Evolutionary conservation across 2,329 filamentous ascomycete genomes (phyloP).

Genomic region (Aspergillus pseudotamarii): DNA sequence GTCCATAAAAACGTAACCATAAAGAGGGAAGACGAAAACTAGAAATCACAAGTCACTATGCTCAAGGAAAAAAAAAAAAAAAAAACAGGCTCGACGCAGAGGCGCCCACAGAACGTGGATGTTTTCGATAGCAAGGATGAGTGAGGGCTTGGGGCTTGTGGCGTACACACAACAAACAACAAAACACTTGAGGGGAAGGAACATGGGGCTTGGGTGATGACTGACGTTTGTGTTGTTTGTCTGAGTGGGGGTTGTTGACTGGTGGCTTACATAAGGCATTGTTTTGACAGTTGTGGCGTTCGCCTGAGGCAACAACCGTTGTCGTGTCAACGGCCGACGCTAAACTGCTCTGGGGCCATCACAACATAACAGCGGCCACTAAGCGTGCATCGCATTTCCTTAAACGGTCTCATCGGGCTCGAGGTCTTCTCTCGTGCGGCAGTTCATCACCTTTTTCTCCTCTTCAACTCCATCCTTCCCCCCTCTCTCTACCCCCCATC

Average conservation of each 20-base stretch:
- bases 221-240: slow-evolving; percentile 17
- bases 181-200: too few species aligned
- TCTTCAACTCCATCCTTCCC: slow-evolving; percentile 18
- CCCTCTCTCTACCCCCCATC: slow-evolving; percentile 1
- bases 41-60: too few species aligned
- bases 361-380: slow-evolving; percentile 45
- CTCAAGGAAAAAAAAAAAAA: too few species aligned
- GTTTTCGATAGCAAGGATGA: neutral
- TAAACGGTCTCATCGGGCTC: slow-evolving; percentile 36
- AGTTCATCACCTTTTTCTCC: slow-evolving; percentile 15
- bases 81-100: neutral
- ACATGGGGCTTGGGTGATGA: neutral
- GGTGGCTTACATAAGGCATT: slow-evolving; percentile 15
- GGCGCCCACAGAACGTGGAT: neutral
- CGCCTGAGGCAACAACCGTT: slow-evolving; percentile 36
- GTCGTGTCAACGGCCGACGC: slow-evolving; percentile 41
- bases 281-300: slow-evolving; percentile 14
- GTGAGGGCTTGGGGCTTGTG: neutral
- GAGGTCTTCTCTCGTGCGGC: slow-evolving; percentile 24
- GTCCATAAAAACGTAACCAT: neutral
- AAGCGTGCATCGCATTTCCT: slow-evolving; percentile 38
- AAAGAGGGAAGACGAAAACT: too few species aligned
- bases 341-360: slow-evolving; percentile 35
- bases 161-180: neutral
- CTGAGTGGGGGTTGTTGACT: slow-evolving; percentile 1